Percentiles rank a stretch among this genome's conserved stretches.
phyloP scores from a whole-genome alignment of 2,329 filamentous ascomycete species.

The Calonectria ilicicola region DNA sequence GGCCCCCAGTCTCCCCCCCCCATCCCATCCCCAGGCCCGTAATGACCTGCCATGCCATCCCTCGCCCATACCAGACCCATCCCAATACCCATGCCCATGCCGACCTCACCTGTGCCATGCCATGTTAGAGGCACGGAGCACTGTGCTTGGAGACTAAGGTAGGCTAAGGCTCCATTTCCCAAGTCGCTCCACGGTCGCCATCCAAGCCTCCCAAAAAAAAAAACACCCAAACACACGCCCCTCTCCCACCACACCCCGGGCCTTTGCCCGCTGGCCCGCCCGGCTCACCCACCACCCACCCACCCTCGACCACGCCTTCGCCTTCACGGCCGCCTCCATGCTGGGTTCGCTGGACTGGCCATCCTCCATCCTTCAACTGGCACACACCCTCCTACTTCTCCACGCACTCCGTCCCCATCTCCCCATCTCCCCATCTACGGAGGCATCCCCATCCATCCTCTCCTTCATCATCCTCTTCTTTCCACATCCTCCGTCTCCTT shows the following conservation, averaged over 20 bases:
- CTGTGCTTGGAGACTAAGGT: conserved; percentile 1
- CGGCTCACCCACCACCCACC: conserved; percentile 5
- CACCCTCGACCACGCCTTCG: neutral
- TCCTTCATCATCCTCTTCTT: conserved; percentile 41
- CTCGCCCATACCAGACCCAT: conserved; percentile 11
- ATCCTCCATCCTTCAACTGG: conserved; percentile 33
- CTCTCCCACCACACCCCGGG: neutral
- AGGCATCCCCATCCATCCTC: conserved; percentile 32
- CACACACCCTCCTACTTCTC: conserved; percentile 36
- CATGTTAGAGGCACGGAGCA: conserved; percentile 5
- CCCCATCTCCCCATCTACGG: conserved; percentile 40
- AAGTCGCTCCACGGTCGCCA: conserved; percentile 18
- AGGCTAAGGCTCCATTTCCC: conserved; percentile 20
- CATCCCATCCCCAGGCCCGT: conserved; percentile 7
- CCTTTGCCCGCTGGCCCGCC: neutral
- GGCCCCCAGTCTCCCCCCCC: neutral
- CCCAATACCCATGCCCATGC: conserved; percentile 2
- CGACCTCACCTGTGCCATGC: conserved; percentile 14
- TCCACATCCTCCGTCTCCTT: conserved; percentile 35
- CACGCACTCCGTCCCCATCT: conserved; percentile 44
- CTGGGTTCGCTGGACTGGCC: conserved; percentile 11
- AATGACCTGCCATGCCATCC: conserved; percentile 8
- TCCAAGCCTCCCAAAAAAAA: conserved; percentile 1
- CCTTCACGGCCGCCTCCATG: conserved; percentile 13
- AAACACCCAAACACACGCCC: conserved; percentile 8